These are phyloP conservation scores for Fusarium pseudograminearum DNA, from an alignment of 2,329 filamentous ascomycete genomes.

Conservation along the genomic window DNA sequence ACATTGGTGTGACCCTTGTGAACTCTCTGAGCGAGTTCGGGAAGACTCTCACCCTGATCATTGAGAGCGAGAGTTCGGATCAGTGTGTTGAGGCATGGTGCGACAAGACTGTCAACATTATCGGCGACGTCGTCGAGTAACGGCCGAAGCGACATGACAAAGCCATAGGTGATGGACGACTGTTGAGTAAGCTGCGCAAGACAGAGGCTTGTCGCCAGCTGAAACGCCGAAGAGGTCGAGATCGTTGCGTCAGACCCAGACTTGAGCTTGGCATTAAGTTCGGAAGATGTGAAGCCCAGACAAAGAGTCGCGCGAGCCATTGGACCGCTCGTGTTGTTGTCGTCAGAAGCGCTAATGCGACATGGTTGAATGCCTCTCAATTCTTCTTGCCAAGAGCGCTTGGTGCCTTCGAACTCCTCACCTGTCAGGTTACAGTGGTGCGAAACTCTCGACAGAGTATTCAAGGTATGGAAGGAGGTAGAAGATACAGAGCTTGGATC, in stretches of 20 bases:
- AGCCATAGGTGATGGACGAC: conserved; percentile 12
- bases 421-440: background rate
- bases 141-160: conserved; percentile 26
- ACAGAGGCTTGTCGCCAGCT: conserved; percentile 17
- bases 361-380: conserved; percentile 2
- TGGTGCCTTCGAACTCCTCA: background rate
- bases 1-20: conserved; percentile 3
- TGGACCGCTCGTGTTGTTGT: background rate
- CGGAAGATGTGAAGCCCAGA: background rate
- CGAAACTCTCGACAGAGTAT: background rate
- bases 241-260: background rate
- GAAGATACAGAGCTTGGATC: rapidly evolving
- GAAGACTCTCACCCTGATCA: background rate
- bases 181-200: conserved; percentile 9
- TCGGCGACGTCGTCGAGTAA: background rate
- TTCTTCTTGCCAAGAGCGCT: conserved; percentile 3
- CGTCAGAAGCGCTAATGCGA: background rate
- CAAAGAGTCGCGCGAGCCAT: conserved; percentile 19
- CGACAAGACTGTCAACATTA: conserved; percentile 3
- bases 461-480: rapidly evolving
- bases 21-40: background rate
- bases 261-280: conserved; percentile 17
- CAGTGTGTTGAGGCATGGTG: conserved; percentile 25
- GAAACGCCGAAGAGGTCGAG: conserved; percentile 9
- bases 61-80: background rate